Evolutionary conservation across 495 filamentous ascomycete genomes (phyloP).

Genomic region (Lophiotrema nucula): DNA sequence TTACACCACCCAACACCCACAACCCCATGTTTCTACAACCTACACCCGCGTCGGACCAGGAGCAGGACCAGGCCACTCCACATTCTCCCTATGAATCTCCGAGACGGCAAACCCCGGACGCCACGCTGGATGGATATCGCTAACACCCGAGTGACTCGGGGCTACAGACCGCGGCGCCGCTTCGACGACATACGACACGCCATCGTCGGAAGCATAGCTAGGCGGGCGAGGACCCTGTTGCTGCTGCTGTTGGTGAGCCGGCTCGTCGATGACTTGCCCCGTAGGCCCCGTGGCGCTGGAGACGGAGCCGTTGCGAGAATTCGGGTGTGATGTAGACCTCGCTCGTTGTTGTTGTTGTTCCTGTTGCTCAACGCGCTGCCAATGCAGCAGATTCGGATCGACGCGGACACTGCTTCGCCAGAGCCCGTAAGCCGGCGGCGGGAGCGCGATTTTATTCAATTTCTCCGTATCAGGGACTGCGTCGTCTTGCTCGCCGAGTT

Average conservation of each 20-base stretch:
- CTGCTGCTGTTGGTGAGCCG: background rate
- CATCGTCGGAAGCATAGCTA: constrained; percentile 70
- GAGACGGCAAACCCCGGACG: constrained; percentile 26
- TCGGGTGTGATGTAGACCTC: constrained; percentile 4
- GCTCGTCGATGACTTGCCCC: background rate
- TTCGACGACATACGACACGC: constrained; percentile 65
- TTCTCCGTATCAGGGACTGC: constrained; percentile 21
- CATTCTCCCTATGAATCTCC: background rate
- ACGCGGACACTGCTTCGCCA: constrained; percentile 81
- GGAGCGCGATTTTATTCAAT: constrained; percentile 46
- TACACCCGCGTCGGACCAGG: too few species aligned
- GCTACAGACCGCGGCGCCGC: constrained; percentile 54
- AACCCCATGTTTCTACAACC: too few species aligned
- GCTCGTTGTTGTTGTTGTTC: background rate
- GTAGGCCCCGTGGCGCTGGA: background rate
- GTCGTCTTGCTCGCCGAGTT: constrained; percentile 8
- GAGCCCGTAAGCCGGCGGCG: constrained; percentile 83
- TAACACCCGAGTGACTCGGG: constrained; percentile 19
- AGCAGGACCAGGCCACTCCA: too few species aligned
- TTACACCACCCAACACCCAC: too few species aligned
- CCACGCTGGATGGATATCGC: constrained; percentile 34
- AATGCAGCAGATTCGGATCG: constrained; percentile 76
- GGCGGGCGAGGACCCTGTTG: constrained; percentile 54
- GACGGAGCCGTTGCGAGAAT: constrained; percentile 5
- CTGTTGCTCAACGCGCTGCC: constrained; percentile 58